phyloP scores from a whole-genome alignment of 164 flowering plant genomes.

The Umbellularia californica region DNA sequence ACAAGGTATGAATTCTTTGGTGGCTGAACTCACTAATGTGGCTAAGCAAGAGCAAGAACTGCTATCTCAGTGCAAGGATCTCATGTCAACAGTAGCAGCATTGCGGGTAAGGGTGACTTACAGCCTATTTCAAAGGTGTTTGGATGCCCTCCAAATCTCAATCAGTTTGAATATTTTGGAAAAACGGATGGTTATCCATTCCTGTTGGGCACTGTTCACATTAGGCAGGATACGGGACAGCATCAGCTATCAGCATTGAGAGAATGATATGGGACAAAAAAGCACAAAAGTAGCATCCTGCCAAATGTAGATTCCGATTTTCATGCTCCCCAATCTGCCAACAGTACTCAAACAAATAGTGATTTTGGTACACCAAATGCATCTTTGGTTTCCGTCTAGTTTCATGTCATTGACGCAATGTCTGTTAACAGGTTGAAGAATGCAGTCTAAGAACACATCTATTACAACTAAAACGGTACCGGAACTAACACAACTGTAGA shows the following conservation, averaged over 20 bases:
- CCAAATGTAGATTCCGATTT: background rate
- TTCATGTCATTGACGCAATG: background rate
- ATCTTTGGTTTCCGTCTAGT: background rate
- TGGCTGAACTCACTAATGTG: constrained; percentile 51
- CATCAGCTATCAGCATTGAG: background rate
- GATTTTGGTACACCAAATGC: background rate
- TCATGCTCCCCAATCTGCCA: background rate
- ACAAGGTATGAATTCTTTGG: constrained; percentile 47
- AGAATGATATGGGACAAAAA: background rate
- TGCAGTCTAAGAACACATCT: constrained; percentile 61
- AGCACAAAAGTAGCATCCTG: background rate
- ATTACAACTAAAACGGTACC: constrained; percentile 43
- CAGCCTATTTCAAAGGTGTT: background rate
- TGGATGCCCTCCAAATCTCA: background rate
- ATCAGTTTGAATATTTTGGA: background rate
- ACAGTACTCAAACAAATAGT: background rate
- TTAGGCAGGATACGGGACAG: background rate
- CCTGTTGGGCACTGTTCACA: background rate
- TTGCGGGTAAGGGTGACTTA: constrained; percentile 54
- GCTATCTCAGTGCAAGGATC: constrained; percentile 57
- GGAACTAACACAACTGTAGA: constrained; percentile 25
- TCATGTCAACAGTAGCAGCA: constrained; percentile 56
- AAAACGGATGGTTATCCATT: background rate
- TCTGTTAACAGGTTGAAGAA: constrained; percentile 57
- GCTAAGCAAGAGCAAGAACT: constrained; percentile 46